Base-by-base conservation (phyloP, 1,284 basidiomycete genomes). In the Retiboletus flavoniger region DNA sequence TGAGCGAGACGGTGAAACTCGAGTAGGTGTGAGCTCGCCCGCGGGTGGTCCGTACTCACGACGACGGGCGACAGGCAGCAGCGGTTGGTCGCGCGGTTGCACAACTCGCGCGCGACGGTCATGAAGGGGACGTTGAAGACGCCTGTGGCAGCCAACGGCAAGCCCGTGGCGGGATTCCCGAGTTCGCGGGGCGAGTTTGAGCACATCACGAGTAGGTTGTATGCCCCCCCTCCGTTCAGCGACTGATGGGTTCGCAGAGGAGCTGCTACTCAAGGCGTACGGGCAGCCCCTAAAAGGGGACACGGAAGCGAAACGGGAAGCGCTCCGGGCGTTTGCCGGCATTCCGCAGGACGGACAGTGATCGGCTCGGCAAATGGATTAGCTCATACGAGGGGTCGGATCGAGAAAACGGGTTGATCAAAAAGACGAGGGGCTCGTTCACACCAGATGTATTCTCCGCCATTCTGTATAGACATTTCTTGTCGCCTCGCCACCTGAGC, bases 191-290 rank as follows among this genome's bases (percentile, higher is more conserved):
- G 63, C 31, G 63, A 67, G 31, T 64, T 64, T 16, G 63, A 64
- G 32, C 65, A 64, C 54, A 67, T 67, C n/a, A 64, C 63, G 28
- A 64, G 63, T 67, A n/a, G n/a, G n/a, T n/a, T n/a, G n/a, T n/a
- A n/a, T n/a, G n/a, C n/a, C n/a, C n/a, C n/a, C n/a, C n/a, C n/a
- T n/a, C n/a, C n/a, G n/a, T n/a, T n/a, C n/a, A n/a, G n/a, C 29
- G 9, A 10, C 11, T 1, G 16, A 39, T 31, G 8, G 17, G 8
- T 39, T 17, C 35, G 48, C 45, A 66, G 63, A 64, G 65, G 63
- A 64, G 11, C 63, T 7, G 2, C 35, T 67, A 13, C 29, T 64
- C 4, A 65, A 64, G 14, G 46, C 31, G 1, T 63, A 63, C 17
- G 61, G 53, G 14, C 55, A 31, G 3, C 50, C 63, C 0, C 4